phyloP scores from a whole-genome alignment of 2,329 filamentous ascomycete species.

The Monosporascus sp. region DNA sequence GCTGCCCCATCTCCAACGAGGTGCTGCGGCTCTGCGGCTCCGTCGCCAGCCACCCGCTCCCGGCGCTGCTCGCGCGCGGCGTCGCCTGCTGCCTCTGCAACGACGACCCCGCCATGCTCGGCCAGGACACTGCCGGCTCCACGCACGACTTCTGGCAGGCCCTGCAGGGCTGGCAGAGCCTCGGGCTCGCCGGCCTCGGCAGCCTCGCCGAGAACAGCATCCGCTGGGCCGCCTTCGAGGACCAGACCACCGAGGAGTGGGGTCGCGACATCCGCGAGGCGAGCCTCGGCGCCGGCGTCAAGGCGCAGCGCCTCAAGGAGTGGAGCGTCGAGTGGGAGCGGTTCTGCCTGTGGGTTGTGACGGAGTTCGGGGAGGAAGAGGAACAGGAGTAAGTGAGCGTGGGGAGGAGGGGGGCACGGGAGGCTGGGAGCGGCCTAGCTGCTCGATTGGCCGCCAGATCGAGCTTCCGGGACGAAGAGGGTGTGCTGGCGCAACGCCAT shows the following conservation, averaged over 20 bases:
- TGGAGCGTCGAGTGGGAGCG: conserved; percentile 82
- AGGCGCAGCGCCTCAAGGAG: conserved; percentile 68
- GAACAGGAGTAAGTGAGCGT: not conserved
- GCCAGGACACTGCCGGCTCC: conserved; percentile 75
- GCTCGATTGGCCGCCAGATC: no score
- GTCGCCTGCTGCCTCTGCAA: conserved; percentile 82
- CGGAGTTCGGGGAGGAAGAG: conserved; percentile 56
- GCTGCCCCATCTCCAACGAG: conserved; percentile 88
- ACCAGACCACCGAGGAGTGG: conserved; percentile 69
- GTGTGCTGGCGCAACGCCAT: no score
- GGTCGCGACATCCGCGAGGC: conserved; percentile 67
- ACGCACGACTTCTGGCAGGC: conserved; percentile 95
- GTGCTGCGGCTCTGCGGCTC: conserved; percentile 73
- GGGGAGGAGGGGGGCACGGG: not conserved
- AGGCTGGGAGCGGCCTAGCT: no score
- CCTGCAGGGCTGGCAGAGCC: conserved; percentile 84
- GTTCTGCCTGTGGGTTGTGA: conserved; percentile 86
- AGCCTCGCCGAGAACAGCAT: conserved; percentile 90
- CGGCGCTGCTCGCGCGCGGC: conserved; percentile 77
- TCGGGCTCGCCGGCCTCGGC: conserved; percentile 81
- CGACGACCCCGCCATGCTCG: conserved; percentile 85
- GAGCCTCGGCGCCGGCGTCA: conserved; percentile 63
- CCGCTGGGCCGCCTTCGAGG: conserved; percentile 83
- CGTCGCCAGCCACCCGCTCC: conserved; percentile 74
- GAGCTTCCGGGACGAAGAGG: no score